Evolutionary conservation across 2,329 filamentous ascomycete genomes (phyloP).

Genomic region (Bisporella sp.): DNA sequence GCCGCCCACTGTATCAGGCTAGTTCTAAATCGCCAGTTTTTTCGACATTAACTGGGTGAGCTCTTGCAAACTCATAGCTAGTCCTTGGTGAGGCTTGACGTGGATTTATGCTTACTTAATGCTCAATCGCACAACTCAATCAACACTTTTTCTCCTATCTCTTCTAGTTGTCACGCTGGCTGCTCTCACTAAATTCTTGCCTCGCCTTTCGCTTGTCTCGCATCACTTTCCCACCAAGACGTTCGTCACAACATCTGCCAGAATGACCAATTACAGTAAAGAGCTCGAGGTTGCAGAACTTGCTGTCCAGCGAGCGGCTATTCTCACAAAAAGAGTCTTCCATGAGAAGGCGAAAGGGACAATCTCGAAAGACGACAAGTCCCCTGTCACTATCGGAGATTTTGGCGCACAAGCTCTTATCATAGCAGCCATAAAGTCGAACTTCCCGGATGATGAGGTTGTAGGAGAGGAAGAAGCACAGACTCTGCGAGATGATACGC

Average conservation of each 20-base stretch:
- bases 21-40: too few relatives aligned
- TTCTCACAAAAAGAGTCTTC: constrained; percentile 72
- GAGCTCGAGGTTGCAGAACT: constrained; percentile 82
- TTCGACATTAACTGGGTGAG: too few relatives aligned
- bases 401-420: constrained; percentile 97
- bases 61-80: too few relatives aligned
- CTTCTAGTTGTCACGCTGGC: constrained; percentile 24
- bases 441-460: constrained; percentile 85
- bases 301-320: constrained; percentile 75
- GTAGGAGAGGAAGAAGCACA: constrained; percentile 93
- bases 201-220: constrained; percentile 23
- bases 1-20: too few relatives aligned
- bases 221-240: constrained; percentile 20
- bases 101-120: too few relatives aligned
- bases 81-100: too few relatives aligned
- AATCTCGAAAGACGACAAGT: constrained; percentile 88
- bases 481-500: constrained; percentile 63
- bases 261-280: constrained; percentile 51
- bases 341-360: constrained; percentile 91
- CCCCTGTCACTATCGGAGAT: constrained; percentile 95
- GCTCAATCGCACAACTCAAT: too few relatives aligned
- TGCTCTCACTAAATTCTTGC: constrained; percentile 19
- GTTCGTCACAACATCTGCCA: constrained; percentile 18
- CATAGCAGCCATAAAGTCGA: constrained; percentile 79
- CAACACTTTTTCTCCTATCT: constrained; percentile 16